These are phyloP conservation scores for Austroboletus eburneus DNA, from an alignment of 768 basidiomycete genomes.

Conservation along the genomic window DNA sequence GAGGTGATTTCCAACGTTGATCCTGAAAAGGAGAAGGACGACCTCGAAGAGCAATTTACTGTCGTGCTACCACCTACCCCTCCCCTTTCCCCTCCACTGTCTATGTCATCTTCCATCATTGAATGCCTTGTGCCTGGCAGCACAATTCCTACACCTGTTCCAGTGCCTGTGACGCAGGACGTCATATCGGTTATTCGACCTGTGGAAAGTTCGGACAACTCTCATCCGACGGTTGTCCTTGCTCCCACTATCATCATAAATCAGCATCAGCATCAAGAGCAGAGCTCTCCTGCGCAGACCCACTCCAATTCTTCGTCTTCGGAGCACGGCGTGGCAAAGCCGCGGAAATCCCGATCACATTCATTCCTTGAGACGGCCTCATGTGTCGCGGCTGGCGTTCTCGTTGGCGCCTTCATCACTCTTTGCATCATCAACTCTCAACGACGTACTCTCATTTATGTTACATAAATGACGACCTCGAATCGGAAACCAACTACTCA, in stretches of 20 bases:
- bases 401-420: conserved; percentile 55
- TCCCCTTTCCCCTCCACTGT: conserved; percentile 19
- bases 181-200: conserved; percentile 1
- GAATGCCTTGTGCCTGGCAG: conserved; percentile 11
- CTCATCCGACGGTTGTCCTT: conserved; percentile 14
- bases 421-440: conserved; percentile 47
- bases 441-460: conserved; percentile 42
- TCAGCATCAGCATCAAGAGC: conserved; percentile 18
- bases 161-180: conserved; percentile 3
- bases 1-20: conserved; percentile 23
- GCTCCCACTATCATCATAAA: conserved; percentile 28
- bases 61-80: conserved; percentile 18
- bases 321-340: conserved; percentile 10
- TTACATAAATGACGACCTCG: conserved; percentile 22
- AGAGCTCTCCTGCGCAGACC: conserved; percentile 8
- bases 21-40: conserved; percentile 14
- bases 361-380: conserved; percentile 37
- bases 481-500: not conserved
- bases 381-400: conserved; percentile 53
- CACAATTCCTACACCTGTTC: not conserved
- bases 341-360: conserved; percentile 17
- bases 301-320: conserved; percentile 8
- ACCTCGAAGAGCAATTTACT: conserved; percentile 4
- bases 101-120: conserved; percentile 13
- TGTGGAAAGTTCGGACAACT: conserved; percentile 2